Conservation (phyloP, 495 filamentous ascomycete genomes). For the Hypoxylon crocopeplum region DNA sequence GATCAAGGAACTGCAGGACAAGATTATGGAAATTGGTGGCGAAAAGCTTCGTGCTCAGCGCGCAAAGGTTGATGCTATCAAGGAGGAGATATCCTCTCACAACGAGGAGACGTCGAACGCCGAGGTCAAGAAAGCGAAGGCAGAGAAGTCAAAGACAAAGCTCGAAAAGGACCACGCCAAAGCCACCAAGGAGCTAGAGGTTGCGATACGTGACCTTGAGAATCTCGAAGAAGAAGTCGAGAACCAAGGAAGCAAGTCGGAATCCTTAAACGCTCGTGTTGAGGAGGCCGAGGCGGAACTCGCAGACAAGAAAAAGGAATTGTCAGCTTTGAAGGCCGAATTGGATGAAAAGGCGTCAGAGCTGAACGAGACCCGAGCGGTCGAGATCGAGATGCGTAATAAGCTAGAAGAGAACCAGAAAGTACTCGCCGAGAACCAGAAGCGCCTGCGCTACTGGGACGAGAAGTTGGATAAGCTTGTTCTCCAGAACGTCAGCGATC, state of each 20-base stretch:
- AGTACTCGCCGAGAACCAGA: constrained; percentile 83
- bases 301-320: constrained; percentile 78
- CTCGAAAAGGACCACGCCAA: constrained; percentile 80
- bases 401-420: constrained; percentile 97
- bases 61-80: constrained; percentile 89
- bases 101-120: constrained; percentile 82
- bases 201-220: constrained; percentile 72
- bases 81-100: constrained; percentile 82
- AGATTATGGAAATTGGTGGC: constrained; percentile 97
- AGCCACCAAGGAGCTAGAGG: constrained; percentile 76
- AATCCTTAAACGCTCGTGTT: constrained; percentile 72
- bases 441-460: constrained; percentile 81
- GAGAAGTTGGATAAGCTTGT: constrained; percentile 83
- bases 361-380: constrained; percentile 85
- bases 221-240: constrained; percentile 76
- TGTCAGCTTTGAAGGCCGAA: constrained; percentile 79
- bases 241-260: constrained; percentile 75
- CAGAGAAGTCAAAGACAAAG: constrained; percentile 89
- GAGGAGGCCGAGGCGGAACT: constrained; percentile 87
- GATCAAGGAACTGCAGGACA: constrained; percentile 88
- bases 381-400: constrained; percentile 98
- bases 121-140: constrained; percentile 85
- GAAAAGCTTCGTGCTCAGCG: constrained; percentile 90
- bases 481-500: constrained; percentile 79
- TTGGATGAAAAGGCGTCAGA: constrained; percentile 86